Percentiles rank a stretch among this genome's conserved stretches.
phyloP scores from a whole-genome alignment of 805 yeast genomes.

The Grigorovia transvaalensis region DNA sequence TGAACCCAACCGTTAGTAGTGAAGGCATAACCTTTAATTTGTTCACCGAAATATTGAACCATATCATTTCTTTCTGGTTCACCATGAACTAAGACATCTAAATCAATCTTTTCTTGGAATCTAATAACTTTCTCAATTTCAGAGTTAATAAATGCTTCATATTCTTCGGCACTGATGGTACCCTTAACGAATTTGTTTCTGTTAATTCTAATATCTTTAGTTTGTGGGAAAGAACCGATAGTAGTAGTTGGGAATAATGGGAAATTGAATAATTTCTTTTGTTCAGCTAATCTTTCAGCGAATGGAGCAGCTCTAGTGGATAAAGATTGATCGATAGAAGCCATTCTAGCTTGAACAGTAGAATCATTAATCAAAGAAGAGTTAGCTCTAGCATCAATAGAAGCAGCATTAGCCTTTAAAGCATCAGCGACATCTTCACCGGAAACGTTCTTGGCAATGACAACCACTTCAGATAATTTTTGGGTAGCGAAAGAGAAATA shows the following conservation, averaged over 20 bases:
- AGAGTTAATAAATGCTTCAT: constrained; percentile 91
- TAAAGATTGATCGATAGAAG: constrained; percentile 62
- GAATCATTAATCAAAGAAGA: constrained; percentile 88
- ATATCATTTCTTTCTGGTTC: constrained; percentile 99
- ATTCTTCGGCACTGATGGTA: constrained; percentile 86
- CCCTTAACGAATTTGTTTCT: constrained; percentile 99
- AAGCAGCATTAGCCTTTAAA: constrained; percentile 77
- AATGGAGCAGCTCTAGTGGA: constrained; percentile 81
- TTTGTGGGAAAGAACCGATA: constrained; percentile 99
- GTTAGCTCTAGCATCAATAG: constrained; percentile 74
- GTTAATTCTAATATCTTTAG: constrained; percentile 96
- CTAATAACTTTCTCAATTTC: constrained; percentile 92
- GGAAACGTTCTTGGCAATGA: constrained; percentile 76
- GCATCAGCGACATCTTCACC: constrained; percentile 70
- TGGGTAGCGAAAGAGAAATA: constrained; percentile 99
- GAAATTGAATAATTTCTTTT: constrained; percentile 77
- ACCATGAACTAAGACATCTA: constrained; percentile 98
- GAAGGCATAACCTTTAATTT: constrained; percentile 95
- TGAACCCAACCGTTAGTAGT: constrained; percentile 99
- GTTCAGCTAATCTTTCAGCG: constrained; percentile 78
- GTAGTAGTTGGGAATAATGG: constrained; percentile 99
- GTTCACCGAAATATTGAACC: constrained; percentile 99
- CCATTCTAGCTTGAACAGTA: constrained; percentile 79
- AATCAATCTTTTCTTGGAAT: constrained; percentile 98
- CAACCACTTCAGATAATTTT: constrained; percentile 85